Percentiles rank a stretch among this genome's conserved stretches.
Evolutionary conservation across 2,329 filamentous ascomycete genomes (phyloP).

Genomic region (Tolypocladium guangdongense): DNA sequence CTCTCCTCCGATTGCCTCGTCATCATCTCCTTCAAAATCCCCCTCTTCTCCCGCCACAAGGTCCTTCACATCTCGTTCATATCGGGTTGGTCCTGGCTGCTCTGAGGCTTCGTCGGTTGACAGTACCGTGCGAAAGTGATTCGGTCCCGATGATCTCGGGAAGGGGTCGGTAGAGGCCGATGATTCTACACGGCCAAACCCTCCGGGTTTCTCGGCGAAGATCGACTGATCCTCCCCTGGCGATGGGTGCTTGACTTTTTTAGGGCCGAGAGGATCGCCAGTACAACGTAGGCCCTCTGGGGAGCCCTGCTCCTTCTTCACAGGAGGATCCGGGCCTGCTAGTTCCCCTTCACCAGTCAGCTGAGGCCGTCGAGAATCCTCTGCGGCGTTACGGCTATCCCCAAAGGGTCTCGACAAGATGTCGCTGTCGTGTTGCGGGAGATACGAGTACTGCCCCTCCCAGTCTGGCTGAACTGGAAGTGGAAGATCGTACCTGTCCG

Average conservation of each 20-base stretch:
- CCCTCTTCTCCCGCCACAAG: slow-evolving; percentile 34
- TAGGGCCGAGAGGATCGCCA: not conserved
- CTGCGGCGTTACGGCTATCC: slow-evolving; percentile 10
- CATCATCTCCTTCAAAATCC: slow-evolving; percentile 44
- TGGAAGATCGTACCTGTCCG: slow-evolving; percentile 41
- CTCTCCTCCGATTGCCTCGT: slow-evolving; percentile 40
- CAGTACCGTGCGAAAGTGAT: slow-evolving; percentile 1
- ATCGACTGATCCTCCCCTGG: not conserved
- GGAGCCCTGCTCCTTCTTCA: not conserved
- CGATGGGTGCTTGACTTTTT: not conserved
- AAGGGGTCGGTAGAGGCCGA: not conserved
- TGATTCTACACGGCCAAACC: not conserved
- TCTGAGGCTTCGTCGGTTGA: slow-evolving; percentile 15
- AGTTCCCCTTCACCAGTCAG: not conserved
- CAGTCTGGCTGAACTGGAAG: slow-evolving; percentile 45
- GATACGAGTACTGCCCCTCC: slow-evolving; percentile 43
- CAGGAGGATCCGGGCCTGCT: not conserved
- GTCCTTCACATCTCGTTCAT: slow-evolving; percentile 25
- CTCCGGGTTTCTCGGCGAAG: not conserved
- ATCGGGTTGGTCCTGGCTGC: slow-evolving; percentile 18
- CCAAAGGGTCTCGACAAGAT: slow-evolving; percentile 35
- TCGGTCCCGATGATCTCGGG: slow-evolving; percentile 1
- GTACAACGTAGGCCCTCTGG: not conserved
- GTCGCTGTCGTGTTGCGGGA: slow-evolving; percentile 32
- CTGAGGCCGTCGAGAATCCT: not conserved